Percentiles rank a stretch among this genome's conserved stretches.
Evolutionary conservation across 768 basidiomycete species (phyloP).

Genomic region (Rhizopogon sp.): DNA sequence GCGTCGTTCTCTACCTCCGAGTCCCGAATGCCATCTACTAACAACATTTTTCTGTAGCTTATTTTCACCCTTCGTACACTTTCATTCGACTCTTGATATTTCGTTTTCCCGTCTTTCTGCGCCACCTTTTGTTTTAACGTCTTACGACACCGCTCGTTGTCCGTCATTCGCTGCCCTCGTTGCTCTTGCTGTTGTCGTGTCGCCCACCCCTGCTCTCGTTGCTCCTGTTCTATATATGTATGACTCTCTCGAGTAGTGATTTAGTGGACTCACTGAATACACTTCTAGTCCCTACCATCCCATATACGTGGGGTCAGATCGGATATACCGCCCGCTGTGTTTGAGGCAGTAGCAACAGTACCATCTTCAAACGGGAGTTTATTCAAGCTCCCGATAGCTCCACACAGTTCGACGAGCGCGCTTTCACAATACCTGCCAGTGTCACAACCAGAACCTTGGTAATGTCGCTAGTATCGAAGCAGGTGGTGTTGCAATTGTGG

Average conservation of each 20-base stretch:
- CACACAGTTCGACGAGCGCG: too few species aligned
- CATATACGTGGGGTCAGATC: too few species aligned
- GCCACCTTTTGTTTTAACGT: not conserved
- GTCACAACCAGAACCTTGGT: not conserved
- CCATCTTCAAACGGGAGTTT: not conserved
- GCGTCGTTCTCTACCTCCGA: not conserved
- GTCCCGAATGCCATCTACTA: not conserved
- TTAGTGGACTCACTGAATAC: not conserved
- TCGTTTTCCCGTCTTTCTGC: not conserved
- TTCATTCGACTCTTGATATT: not conserved
- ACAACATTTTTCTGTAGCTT: not conserved
- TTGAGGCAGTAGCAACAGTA: not conserved
- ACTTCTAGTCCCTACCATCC: not conserved
- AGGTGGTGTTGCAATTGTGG: not conserved
- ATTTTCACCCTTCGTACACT: not conserved
- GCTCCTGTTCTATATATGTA: not conserved
- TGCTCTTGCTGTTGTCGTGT: not conserved
- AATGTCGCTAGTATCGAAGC: not conserved
- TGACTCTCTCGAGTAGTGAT: not conserved
- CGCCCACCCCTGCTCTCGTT: not conserved
- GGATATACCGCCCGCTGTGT: too few species aligned
- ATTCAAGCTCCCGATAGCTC: not conserved
- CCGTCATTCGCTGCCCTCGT: not conserved
- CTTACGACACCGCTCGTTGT: not conserved
- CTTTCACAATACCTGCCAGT: not conserved